Conservation (phyloP, 768 basidiomycete genomes). For the Amanita pseudoporphyria region DNA sequence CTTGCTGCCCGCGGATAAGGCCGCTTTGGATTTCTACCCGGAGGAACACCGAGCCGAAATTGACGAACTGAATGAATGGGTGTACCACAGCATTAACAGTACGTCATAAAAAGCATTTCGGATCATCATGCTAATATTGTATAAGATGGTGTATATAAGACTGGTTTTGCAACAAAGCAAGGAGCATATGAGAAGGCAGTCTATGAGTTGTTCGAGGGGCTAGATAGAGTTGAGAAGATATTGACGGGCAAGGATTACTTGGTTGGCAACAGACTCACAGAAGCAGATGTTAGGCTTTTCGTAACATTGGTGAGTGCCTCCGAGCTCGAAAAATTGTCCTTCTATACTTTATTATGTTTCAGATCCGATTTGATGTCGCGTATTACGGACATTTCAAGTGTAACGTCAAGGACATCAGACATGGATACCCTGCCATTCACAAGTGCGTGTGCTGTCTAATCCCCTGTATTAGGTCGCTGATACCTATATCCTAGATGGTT, state of each 20-base stretch:
- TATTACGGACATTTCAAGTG: constrained; percentile 94
- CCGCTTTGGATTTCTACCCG: constrained; percentile 71
- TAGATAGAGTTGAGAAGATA: constrained; percentile 75
- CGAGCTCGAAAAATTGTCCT: constrained; percentile 6
- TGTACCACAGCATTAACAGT: constrained; percentile 83
- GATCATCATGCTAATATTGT: neutral
- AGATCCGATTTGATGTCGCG: constrained; percentile 86
- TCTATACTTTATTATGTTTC: neutral
- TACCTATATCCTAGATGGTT: constrained; percentile 44
- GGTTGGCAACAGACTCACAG: constrained; percentile 74
- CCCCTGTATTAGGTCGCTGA: neutral
- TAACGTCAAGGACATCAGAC: constrained; percentile 77
- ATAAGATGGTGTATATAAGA: constrained; percentile 77
- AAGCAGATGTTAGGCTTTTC: constrained; percentile 79
- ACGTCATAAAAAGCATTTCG: constrained; percentile 16
- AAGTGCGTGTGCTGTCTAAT: constrained; percentile 22
- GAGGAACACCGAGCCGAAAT: constrained; percentile 62
- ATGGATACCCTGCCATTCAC: constrained; percentile 84
- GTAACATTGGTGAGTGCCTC: constrained; percentile 67
- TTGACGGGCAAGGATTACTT: constrained; percentile 76
- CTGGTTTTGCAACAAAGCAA: constrained; percentile 80
- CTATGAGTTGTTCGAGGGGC: constrained; percentile 58
- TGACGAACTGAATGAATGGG: constrained; percentile 77
- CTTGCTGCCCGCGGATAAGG: constrained; percentile 54
- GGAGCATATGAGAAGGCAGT: constrained; percentile 77